Percentiles rank a stretch among this genome's conserved stretches.
phyloP scores from a whole-genome alignment of 192 early-diverging fungal genomes.

The Backusella tuberculispora region DNA sequence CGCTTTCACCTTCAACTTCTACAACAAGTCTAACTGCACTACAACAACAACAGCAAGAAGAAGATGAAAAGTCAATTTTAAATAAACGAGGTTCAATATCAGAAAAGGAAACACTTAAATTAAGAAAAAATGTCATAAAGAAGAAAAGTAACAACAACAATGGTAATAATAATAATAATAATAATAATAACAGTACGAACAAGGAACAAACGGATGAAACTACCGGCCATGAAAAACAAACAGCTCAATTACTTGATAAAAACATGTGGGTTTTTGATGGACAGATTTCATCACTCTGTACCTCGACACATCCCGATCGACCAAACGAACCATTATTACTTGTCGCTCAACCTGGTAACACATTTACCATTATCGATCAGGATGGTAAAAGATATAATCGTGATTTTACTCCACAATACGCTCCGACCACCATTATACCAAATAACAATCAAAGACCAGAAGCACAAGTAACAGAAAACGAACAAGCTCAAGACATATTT shows the following conservation, averaged over 20 bases:
- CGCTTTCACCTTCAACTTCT: slow-evolving; percentile 30
- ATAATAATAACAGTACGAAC: neutral
- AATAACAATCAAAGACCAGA: neutral
- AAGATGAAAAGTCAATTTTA: neutral
- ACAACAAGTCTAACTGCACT: slow-evolving; percentile 12
- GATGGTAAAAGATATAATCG: slow-evolving; percentile 41
- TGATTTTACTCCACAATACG: slow-evolving; percentile 41
- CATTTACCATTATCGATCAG: slow-evolving; percentile 48
- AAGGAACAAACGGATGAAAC: neutral
- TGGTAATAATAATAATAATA: neutral
- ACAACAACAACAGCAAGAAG: neutral
- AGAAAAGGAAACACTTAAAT: neutral
- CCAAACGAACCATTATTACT: slow-evolving; percentile 51
- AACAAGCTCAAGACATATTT: neutral
- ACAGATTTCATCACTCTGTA: slow-evolving; percentile 56
- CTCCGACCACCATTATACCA: neutral
- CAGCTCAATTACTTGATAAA: slow-evolving; percentile 40
- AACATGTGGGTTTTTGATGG: slow-evolving; percentile 58
- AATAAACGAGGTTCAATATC: neutral
- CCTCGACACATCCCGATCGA: slow-evolving; percentile 43
- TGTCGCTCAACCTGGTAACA: slow-evolving; percentile 58
- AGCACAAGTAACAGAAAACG: neutral
- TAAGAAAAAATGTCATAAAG: neutral
- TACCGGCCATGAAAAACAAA: slow-evolving; percentile 2
- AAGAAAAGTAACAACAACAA: slow-evolving; percentile 6